Evolutionary conservation across 108 stramenopile genomes (phyloP), one percentile per base, ranked within the genome.

Genomic region (Nitzschia inconspicua): DNA sequence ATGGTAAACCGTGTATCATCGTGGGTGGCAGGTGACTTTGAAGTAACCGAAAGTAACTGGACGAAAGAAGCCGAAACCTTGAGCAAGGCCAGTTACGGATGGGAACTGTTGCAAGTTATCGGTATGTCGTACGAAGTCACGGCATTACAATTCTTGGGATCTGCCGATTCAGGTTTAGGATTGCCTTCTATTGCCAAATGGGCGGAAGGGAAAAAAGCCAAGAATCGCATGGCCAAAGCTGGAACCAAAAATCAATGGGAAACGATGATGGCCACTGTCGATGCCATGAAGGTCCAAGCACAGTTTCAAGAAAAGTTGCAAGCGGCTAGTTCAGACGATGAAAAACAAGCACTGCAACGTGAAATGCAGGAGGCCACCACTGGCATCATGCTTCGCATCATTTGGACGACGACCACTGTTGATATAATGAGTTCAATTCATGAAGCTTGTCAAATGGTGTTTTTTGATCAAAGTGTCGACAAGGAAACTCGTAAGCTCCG

Each of bases 341-440:
- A 84, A 50, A 68, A 59, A 40, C 50, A 54, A 29, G 72, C 53
- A 11, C 62, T 70, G 10, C 23, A 67, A 41, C 61, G 34, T 23
- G 75, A 71, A 44, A 68, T 85, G 69, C 71, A 78, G 66, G 53
- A 75, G 29, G 80, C 79, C 10, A 30, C 69, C 41, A 34, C 55
- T 3, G 29, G 55, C 6, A 66, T 44, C 8, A 65, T 85, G 60
- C 62, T 91, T 3, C 55, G 66, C 22, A 23, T 84, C 9, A 70
- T 87, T 65, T 87, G 85, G 86, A 83, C 77, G 1, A 79, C 78
- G 3, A 85, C 81, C 34, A 76, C 72, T 2, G 79, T 85, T 3
- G 67, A 91, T 61, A 81, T 91, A 28, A 85, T 82, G 14, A 48
- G 67, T 4, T 87, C 89, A 10, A 51, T 91, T 37, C 78, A 85